Evolutionary conservation across 306 rosid species (phyloP).

Genomic region (Ammopiptanthus mongolicus): DNA sequence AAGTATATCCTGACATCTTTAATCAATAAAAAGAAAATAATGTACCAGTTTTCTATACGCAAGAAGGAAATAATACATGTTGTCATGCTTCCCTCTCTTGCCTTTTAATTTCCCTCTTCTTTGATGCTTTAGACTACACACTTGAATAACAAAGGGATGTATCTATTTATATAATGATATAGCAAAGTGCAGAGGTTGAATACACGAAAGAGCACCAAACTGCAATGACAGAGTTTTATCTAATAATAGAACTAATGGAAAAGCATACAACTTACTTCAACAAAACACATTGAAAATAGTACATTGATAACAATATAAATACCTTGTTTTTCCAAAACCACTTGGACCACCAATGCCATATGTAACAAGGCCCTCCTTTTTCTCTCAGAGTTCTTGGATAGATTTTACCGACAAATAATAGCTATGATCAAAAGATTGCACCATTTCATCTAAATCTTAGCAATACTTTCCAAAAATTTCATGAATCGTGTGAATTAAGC

Average conservation of each 20-base stretch:
- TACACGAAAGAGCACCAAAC: background rate
- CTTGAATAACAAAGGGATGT: background rate
- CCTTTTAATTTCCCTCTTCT: constrained; percentile 74
- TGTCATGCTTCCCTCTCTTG: constrained; percentile 89
- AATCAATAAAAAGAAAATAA: background rate
- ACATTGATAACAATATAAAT: constrained; percentile 7
- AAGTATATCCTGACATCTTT: background rate
- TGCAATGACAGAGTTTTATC: too few relatives aligned
- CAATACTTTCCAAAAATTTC: constrained; percentile 3
- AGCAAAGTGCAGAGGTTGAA: background rate
- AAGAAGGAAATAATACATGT: constrained; percentile 45
- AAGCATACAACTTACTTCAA: constrained; percentile 9
- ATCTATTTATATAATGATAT: background rate
- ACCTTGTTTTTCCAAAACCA: constrained; percentile 98
- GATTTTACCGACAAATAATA: constrained; percentile 90
- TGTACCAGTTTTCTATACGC: background rate
- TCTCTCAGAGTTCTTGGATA: constrained; percentile 95
- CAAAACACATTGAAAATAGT: constrained; percentile 13
- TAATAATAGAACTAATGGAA: constrained; percentile 13
- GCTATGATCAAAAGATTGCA: constrained; percentile 98
- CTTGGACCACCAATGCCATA: constrained; percentile 98
- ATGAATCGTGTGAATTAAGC: constrained; percentile 15
- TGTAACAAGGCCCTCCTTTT: constrained; percentile 77
- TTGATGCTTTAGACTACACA: constrained; percentile 48
- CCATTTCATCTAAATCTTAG: constrained; percentile 30